Evolutionary conservation across 768 basidiomycete species (phyloP).

Genomic region (Russula griseocarnosa): DNA sequence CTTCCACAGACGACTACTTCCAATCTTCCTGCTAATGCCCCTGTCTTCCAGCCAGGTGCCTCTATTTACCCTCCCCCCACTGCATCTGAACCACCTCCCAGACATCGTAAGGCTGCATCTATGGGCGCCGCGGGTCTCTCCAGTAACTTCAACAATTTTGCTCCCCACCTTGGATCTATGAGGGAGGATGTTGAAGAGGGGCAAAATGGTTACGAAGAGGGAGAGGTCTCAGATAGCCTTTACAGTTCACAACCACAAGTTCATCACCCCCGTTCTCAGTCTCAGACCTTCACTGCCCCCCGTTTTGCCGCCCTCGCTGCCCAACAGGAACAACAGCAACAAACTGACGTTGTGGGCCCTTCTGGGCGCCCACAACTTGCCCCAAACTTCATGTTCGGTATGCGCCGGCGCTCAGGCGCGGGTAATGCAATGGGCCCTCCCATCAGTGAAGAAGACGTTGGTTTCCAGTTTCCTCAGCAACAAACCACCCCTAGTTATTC

Average conservation of each 20-base stretch:
- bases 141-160: slow-evolving; percentile 63
- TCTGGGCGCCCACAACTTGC: slow-evolving; percentile 85
- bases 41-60: slow-evolving; percentile 70
- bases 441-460: slow-evolving; percentile 75
- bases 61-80: slow-evolving; percentile 48
- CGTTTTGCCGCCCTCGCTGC: slow-evolving; percentile 80
- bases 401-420: slow-evolving; percentile 46
- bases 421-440: slow-evolving; percentile 59
- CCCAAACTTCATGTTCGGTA: slow-evolving; percentile 89
- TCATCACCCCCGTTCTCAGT: slow-evolving; percentile 71
- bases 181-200: slow-evolving; percentile 75
- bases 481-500: slow-evolving; percentile 32
- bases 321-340: slow-evolving; percentile 50
- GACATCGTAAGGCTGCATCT: slow-evolving; percentile 81
- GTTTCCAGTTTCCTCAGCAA: slow-evolving; percentile 81
- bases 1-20: slow-evolving; percentile 45
- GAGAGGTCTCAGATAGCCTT: slow-evolving; percentile 64
- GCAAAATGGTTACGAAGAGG: slow-evolving; percentile 57
- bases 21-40: slow-evolving; percentile 60
- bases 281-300: slow-evolving; percentile 83
- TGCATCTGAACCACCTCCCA: slow-evolving; percentile 46
- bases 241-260: slow-evolving; percentile 43
- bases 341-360: slow-evolving; percentile 54
- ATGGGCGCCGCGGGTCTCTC: slow-evolving; percentile 57
- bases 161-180: slow-evolving; percentile 79